Percentiles rank a stretch among this genome's conserved stretches.
Evolutionary conservation across 148 eudicot genomes (phyloP).

Genomic region (Pouteria glomerata): DNA sequence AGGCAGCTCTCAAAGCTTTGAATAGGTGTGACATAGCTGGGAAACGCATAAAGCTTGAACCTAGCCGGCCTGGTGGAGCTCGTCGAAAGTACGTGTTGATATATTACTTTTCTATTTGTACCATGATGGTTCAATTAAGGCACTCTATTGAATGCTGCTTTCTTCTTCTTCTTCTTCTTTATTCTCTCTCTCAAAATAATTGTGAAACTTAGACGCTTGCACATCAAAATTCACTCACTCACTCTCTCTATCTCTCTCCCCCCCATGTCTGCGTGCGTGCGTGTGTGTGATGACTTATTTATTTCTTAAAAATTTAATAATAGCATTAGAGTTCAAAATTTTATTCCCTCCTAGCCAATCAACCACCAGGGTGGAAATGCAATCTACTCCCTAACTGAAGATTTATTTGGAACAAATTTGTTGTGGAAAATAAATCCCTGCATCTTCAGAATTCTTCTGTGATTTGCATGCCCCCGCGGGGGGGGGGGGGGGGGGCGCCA

Average conservation of each 20-base stretch:
- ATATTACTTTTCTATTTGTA: neutral
- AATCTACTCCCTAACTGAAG: neutral
- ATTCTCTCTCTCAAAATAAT: too few relatives aligned
- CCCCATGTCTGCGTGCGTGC: neutral
- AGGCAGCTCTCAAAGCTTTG: conserved; percentile 55
- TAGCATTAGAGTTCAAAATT: neutral
- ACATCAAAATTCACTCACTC: neutral
- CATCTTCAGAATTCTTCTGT: neutral
- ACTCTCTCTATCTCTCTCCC: neutral
- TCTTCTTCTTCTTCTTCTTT: neutral
- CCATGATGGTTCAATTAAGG: neutral
- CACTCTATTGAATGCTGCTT: neutral
- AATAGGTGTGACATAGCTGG: conserved; percentile 60
- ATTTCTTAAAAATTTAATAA: neutral
- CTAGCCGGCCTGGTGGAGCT: conserved; percentile 60
- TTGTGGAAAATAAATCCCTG: too few relatives aligned
- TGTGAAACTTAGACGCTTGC: neutral
- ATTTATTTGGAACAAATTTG: neutral
- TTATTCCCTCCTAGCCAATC: neutral
- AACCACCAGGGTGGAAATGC: neutral
- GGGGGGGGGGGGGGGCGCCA: too few relatives aligned
- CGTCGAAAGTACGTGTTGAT: conserved; percentile 38
- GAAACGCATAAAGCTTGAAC: conserved; percentile 61
- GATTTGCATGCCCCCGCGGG: too few relatives aligned
- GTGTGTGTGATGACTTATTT: neutral